These are phyloP conservation scores for Nannizziopsis arthrosporioides DNA, from an alignment of 2,329 filamentous ascomycete genomes.

Conservation along the genomic window DNA sequence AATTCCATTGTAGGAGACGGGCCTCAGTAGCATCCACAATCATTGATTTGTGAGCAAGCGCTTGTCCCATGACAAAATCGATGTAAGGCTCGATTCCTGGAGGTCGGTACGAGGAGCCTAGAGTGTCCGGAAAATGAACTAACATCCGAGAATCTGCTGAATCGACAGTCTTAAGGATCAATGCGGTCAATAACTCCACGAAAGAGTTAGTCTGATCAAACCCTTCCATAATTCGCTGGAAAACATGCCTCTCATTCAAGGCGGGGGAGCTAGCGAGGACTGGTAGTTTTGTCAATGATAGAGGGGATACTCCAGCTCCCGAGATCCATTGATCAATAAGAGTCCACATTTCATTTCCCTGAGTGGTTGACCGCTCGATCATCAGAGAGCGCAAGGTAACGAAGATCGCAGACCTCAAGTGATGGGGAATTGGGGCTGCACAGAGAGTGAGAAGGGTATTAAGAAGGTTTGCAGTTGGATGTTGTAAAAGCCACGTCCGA, in stretches of 20 bases:
- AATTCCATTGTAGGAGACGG: slow-evolving; percentile 63
- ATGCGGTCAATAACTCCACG: slow-evolving; percentile 59
- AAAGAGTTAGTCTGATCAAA: slow-evolving; percentile 83
- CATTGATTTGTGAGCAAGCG: slow-evolving; percentile 56
- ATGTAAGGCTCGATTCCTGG: slow-evolving; percentile 86
- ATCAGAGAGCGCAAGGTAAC: slow-evolving; percentile 64
- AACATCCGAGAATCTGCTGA: slow-evolving; percentile 52
- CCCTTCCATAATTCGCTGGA: slow-evolving; percentile 61
- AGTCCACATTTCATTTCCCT: slow-evolving; percentile 66
- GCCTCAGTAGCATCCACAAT: slow-evolving; percentile 60
- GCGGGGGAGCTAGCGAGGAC: slow-evolving; percentile 31
- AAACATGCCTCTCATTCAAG: slow-evolving; percentile 48
- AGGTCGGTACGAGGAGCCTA: slow-evolving; percentile 65
- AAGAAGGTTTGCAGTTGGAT: slow-evolving; percentile 56
- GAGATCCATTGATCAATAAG: slow-evolving; percentile 69
- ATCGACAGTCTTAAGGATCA: slow-evolving; percentile 50
- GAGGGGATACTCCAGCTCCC: slow-evolving; percentile 34
- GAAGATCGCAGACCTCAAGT: slow-evolving; percentile 74
- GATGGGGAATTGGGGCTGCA: slow-evolving; percentile 61
- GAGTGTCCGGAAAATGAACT: slow-evolving; percentile 73
- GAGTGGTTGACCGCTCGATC: slow-evolving; percentile 55
- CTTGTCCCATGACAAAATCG: slow-evolving; percentile 74
- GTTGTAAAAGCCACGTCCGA: slow-evolving; percentile 59
- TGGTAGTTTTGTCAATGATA: slow-evolving; percentile 39
- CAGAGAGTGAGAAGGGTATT: slow-evolving; percentile 68